A percentile compares a stretch with the other conserved stretches of the same genome.
These are phyloP conservation scores for Massariosphaeria phaeospora DNA, from an alignment of 495 filamentous ascomycete genomes.

Conservation along the genomic window DNA sequence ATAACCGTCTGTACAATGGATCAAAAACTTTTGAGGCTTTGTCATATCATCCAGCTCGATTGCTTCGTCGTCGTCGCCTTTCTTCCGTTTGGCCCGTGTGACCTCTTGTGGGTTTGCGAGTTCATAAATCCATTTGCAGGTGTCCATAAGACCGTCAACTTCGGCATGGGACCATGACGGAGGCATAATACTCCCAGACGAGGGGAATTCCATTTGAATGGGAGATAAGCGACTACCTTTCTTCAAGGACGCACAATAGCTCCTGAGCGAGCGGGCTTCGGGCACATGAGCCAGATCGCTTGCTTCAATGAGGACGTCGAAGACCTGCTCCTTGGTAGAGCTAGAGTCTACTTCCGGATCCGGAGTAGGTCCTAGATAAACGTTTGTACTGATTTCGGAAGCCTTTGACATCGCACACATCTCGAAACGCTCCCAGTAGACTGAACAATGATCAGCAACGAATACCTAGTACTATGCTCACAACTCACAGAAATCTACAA, in stretches of 20 bases:
- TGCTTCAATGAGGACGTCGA: constrained; percentile 79
- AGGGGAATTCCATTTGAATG: constrained; percentile 76
- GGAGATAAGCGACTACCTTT: constrained; percentile 38
- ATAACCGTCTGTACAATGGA: constrained; percentile 94
- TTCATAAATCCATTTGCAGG: constrained; percentile 83
- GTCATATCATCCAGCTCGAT: constrained; percentile 43
- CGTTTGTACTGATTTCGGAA: constrained; percentile 80
- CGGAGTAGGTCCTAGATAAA: constrained; percentile 86
- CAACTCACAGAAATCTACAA: constrained; percentile 78
- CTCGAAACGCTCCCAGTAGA: constrained; percentile 80
- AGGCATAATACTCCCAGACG: constrained; percentile 81
- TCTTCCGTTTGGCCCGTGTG: constrained; percentile 33
- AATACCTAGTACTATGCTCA: neutral
- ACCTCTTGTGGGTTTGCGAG: constrained; percentile 56
- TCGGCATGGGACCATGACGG: constrained; percentile 74
- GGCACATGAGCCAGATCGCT: constrained; percentile 72
- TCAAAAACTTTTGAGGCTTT: constrained; percentile 56
- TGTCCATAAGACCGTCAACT: constrained; percentile 75
- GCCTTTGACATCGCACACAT: constrained; percentile 91
- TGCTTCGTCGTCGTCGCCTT: constrained; percentile 36
- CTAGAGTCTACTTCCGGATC: constrained; percentile 50
- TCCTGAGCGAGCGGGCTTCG: constrained; percentile 50
- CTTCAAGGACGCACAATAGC: constrained; percentile 53
- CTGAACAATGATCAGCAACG: constrained; percentile 37
- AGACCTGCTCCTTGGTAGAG: constrained; percentile 36